Evolutionary conservation across 1,139 yeast species (phyloP).

Genomic region (Candida sanyaensis): DNA sequence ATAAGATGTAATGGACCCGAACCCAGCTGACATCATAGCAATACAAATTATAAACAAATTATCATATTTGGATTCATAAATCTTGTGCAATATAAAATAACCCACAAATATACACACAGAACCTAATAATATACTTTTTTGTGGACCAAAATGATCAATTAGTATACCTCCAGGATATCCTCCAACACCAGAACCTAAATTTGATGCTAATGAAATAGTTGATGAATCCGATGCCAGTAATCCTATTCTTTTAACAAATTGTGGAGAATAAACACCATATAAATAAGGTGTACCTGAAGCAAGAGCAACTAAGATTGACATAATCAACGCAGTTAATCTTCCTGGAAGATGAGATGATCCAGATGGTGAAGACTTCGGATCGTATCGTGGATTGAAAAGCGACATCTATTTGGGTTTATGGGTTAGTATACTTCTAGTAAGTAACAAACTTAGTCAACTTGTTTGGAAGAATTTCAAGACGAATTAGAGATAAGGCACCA

Average conservation of each 20-base stretch:
- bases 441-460: no score
- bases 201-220: slow-evolving; percentile 59
- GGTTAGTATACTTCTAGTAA: neutral
- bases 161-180: slow-evolving; percentile 71
- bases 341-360: slow-evolving; percentile 10
- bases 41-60: slow-evolving; percentile 32
- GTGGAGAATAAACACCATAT: slow-evolving; percentile 74
- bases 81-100: slow-evolving; percentile 33
- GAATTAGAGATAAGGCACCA: no score
- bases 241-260: slow-evolving; percentile 56
- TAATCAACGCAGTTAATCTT: slow-evolving; percentile 18
- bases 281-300: slow-evolving; percentile 72
- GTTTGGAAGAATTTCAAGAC: no score
- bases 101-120: slow-evolving; percentile 49
- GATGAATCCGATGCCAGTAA: slow-evolving; percentile 65
- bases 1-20: slow-evolving; percentile 65
- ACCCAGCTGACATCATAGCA: slow-evolving; percentile 53
- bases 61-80: slow-evolving; percentile 26
- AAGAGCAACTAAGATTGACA: slow-evolving; percentile 35
- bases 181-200: slow-evolving; percentile 65
- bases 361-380: neutral
- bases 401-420: neutral
- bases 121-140: slow-evolving; percentile 53
- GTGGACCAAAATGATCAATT: slow-evolving; percentile 63
- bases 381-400: neutral